These are phyloP conservation scores for Epichloe festucae DNA, from an alignment of 2,329 filamentous ascomycete genomes.

Conservation along the genomic window DNA sequence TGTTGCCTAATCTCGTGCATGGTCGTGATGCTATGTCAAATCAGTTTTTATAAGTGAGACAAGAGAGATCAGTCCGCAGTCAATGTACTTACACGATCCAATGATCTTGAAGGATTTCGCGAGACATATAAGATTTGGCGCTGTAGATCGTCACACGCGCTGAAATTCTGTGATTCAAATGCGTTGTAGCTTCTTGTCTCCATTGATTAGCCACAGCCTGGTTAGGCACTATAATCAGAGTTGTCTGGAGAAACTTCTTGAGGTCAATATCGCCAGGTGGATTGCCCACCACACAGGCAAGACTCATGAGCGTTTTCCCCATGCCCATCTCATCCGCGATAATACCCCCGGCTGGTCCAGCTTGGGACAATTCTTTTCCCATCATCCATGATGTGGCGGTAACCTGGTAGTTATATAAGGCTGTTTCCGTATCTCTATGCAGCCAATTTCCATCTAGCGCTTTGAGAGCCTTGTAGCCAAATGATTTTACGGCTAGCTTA, in stretches of 20 bases:
- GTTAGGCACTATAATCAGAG: conserved; percentile 21
- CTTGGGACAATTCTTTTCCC: conserved; percentile 27
- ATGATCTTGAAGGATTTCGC: not conserved
- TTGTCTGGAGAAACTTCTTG: conserved; percentile 20
- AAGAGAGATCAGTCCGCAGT: not conserved
- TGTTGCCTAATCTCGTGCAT: conserved; percentile 15
- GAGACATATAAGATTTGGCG: not conserved
- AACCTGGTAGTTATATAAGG: conserved; percentile 31
- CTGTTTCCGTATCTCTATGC: not conserved
- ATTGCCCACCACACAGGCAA: conserved; percentile 59
- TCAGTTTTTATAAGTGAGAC: not conserved
- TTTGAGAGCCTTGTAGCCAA: not conserved
- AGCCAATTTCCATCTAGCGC: not conserved
- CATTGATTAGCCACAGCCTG: conserved; percentile 15
- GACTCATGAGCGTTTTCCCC: conserved; percentile 58
- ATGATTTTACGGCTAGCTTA: not conserved
- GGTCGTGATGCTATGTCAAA: conserved; percentile 14
- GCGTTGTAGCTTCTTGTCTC: conserved; percentile 14
- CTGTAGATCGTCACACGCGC: conserved; percentile 5
- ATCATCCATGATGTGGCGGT: conserved; percentile 42
- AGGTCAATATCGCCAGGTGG: conserved; percentile 27
- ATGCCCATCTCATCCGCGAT: conserved; percentile 51
- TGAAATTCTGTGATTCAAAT: conserved; percentile 5
- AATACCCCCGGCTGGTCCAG: conserved; percentile 42
- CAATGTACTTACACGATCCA: not conserved